phyloP scores from a whole-genome alignment of 495 filamentous ascomycete species.

The Tuber borchii region DNA sequence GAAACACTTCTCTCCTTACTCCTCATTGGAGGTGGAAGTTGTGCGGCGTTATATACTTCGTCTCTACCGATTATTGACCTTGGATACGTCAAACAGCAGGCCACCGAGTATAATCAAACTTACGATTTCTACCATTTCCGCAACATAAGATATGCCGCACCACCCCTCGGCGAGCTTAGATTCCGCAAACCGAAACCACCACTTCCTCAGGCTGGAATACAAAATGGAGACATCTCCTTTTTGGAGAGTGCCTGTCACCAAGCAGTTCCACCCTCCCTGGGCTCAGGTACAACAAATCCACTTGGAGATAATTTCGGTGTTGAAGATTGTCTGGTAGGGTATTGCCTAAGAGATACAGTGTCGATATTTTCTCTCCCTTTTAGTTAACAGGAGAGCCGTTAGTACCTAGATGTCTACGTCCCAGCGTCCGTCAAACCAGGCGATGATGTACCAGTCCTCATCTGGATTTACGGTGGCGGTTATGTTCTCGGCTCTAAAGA shows the following conservation, averaged over 20 bases:
- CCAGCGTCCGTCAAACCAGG: constrained; percentile 14
- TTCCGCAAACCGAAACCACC: constrained; percentile 37
- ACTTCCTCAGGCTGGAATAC: constrained; percentile 18
- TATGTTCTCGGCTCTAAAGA: constrained; percentile 52
- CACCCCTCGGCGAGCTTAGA: constrained; percentile 35
- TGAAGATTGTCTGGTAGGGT: constrained; percentile 35
- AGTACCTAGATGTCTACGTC: constrained; percentile 38
- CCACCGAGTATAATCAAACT: constrained; percentile 33
- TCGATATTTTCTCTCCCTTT: not conserved
- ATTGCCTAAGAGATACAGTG: not conserved
- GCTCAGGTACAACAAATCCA: too few relatives aligned
- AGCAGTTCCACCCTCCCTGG: not conserved
- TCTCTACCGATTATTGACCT: constrained; percentile 35
- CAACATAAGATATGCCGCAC: constrained; percentile 37
- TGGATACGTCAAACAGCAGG: constrained; percentile 38
- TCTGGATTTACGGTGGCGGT: constrained; percentile 59
- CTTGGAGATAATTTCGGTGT: not conserved
- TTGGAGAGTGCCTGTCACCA: constrained; percentile 11
- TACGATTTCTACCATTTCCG: constrained; percentile 33
- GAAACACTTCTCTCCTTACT: not conserved
- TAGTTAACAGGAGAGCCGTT: not conserved
- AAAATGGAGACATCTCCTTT: constrained; percentile 21
- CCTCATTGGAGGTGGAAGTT: not conserved
- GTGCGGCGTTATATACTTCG: not conserved
- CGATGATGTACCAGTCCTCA: constrained; percentile 48